Evolutionary conservation across 116 monocot species (phyloP).

Genomic region (Phalaenopsis hybrid): DNA sequence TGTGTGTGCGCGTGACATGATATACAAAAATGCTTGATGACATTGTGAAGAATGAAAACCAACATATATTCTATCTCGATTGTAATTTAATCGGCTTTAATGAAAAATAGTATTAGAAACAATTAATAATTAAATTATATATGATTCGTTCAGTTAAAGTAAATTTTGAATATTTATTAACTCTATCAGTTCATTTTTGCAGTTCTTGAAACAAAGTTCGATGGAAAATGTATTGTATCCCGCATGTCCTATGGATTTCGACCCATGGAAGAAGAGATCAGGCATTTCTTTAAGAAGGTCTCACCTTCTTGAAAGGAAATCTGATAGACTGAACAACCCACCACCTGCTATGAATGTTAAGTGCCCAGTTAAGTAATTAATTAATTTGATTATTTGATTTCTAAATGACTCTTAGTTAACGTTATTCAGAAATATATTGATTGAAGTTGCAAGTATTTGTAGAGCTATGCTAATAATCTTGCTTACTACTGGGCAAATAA

Average conservation of each 20-base stretch:
- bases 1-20: background rate
- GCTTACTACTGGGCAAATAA: constrained; percentile 10
- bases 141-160: background rate
- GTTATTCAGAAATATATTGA: background rate
- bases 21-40: background rate
- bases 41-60: background rate
- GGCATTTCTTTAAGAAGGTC: background rate
- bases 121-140: background rate
- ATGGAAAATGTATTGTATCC: constrained; percentile 8
- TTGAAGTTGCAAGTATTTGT: background rate
- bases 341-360: background rate
- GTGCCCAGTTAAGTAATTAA: constrained; percentile 6
- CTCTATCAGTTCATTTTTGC: background rate
- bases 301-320: constrained; percentile 1
- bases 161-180: background rate
- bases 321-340: background rate
- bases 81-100: background rate
- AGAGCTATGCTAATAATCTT: constrained; percentile 13
- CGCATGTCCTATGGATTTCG: constrained; percentile 1
- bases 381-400: constrained; percentile 1
- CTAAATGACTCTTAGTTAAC: background rate
- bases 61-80: background rate
- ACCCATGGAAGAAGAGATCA: constrained; percentile 3
- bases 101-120: background rate
- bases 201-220: constrained; percentile 4